These are phyloP conservation scores for Oryza nivara DNA, from an alignment of 176 grass and related monocot species.

Conservation along the genomic window DNA sequence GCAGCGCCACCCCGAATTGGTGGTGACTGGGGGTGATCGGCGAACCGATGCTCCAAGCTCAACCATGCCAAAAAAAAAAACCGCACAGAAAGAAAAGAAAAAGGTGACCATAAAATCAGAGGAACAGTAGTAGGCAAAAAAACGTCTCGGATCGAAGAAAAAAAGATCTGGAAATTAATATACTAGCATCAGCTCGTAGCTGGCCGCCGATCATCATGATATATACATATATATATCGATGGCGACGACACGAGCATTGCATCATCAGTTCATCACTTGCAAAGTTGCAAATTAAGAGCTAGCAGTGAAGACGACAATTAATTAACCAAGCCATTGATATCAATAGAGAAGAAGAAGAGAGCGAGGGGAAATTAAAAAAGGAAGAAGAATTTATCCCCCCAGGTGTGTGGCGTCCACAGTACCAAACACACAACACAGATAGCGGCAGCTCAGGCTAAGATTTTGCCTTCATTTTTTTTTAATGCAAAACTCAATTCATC, in stretches of 20 bases:
- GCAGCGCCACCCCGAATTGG: not conserved
- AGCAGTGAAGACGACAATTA: not conserved
- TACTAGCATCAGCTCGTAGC: not conserved
- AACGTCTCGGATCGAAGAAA: not conserved
- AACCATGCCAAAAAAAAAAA: conserved; percentile 24
- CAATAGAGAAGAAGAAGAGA: not conserved
- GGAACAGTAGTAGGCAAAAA: conserved; percentile 12
- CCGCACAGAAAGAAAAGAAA: not conserved
- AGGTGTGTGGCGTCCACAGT: conserved; percentile 19
- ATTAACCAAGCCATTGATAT: not conserved
- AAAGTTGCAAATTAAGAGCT: conserved; percentile 22
- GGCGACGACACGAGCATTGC: conserved; percentile 24
- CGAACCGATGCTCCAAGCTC: conserved; percentile 10
- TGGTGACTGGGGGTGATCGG: not conserved
- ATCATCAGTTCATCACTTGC: conserved; percentile 16
- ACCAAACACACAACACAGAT: conserved; percentile 16
- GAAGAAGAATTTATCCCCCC: not conserved
- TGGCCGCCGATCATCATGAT: not conserved
- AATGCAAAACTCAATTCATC: no score
- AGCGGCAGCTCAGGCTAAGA: no score
- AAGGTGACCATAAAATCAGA: conserved; percentile 50
- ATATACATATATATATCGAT: not conserved
- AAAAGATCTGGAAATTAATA: not conserved
- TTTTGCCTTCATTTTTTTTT: no score
- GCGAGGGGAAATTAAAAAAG: not conserved